phyloP scores from a whole-genome alignment of 495 filamentous ascomycete genomes.

The Aspergillus indologenus region DNA sequence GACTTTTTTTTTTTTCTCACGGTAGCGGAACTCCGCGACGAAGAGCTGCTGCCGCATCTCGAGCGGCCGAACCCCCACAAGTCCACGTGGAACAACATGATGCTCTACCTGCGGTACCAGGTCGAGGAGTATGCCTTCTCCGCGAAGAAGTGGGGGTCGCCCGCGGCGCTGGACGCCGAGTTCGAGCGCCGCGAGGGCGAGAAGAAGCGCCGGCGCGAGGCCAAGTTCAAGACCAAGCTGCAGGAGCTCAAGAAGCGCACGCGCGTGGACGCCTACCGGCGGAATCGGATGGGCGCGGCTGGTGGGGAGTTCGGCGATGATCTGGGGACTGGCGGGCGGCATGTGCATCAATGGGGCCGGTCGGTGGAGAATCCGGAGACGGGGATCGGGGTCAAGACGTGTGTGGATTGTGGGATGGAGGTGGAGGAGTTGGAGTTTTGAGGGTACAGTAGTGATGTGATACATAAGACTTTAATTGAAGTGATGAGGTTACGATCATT shows the following conservation, averaged over 20 bases:
- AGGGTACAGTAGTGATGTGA: neutral
- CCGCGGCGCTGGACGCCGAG: constrained; percentile 83
- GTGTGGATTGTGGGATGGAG: constrained; percentile 90
- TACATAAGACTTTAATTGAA: neutral
- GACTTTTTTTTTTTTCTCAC: no score
- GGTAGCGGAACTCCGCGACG: constrained; percentile 77
- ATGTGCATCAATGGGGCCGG: constrained; percentile 92
- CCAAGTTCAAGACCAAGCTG: constrained; percentile 85
- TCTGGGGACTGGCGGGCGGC: constrained; percentile 61
- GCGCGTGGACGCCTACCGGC: constrained; percentile 81
- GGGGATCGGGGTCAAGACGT: constrained; percentile 78
- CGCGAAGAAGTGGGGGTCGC: constrained; percentile 78
- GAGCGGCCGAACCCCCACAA: constrained; percentile 93
- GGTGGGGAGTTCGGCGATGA: constrained; percentile 73
- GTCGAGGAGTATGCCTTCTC: constrained; percentile 89
- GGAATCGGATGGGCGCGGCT: constrained; percentile 54
- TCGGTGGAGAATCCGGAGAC: constrained; percentile 72
- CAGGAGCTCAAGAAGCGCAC: constrained; percentile 90
- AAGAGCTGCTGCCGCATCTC: constrained; percentile 80
- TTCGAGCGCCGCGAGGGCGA: constrained; percentile 76
- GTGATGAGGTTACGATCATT: neutral
- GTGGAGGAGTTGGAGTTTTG: constrained; percentile 92
- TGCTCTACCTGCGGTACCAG: constrained; percentile 90
- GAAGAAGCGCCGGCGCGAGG: constrained; percentile 85
- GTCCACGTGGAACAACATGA: constrained; percentile 96